A percentile compares a stretch with the other conserved stretches of the same genome.
Evolutionary conservation across 2,329 filamentous ascomycete genomes (phyloP).

Genomic region (Calonectria fujianensis): DNA sequence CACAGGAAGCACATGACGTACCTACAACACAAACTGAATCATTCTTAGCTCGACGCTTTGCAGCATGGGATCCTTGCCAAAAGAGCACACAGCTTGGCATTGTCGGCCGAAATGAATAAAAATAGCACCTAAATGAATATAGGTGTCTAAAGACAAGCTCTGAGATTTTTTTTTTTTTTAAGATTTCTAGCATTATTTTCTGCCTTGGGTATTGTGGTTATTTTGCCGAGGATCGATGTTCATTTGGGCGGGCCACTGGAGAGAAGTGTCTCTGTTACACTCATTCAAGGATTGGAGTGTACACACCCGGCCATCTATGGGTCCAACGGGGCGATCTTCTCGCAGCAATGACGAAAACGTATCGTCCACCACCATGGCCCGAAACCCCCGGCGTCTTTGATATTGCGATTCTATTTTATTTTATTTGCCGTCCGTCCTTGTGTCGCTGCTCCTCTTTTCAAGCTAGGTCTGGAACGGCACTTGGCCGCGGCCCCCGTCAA

Average conservation of each 20-base stretch:
- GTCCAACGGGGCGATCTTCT: conserved; percentile 18
- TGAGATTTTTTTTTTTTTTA: too few relatives aligned
- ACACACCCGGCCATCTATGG: background rate
- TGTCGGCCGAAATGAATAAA: too few relatives aligned
- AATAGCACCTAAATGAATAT: too few relatives aligned
- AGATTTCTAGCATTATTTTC: too few relatives aligned
- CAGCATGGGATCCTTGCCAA: too few relatives aligned
- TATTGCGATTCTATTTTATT: background rate
- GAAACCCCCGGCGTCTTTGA: conserved; percentile 9
- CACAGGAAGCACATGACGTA: background rate
- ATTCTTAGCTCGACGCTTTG: too few relatives aligned
- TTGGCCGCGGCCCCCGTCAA: conserved; percentile 16
- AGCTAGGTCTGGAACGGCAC: conserved; percentile 13
- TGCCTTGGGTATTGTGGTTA: too few relatives aligned
- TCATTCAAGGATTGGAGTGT: background rate
- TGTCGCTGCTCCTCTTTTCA: background rate
- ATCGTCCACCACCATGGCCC: background rate
- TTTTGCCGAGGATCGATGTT: too few relatives aligned
- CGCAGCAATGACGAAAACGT: conserved; percentile 20
- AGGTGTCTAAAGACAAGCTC: too few relatives aligned
- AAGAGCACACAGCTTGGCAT: too few relatives aligned
- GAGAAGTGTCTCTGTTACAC: too few relatives aligned
- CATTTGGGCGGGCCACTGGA: too few relatives aligned
- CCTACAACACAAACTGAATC: background rate
- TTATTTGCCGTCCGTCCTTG: background rate